These are phyloP conservation scores for Schizosaccharomyces lindneri DNA, from an alignment of 805 yeast species.

Conservation along the genomic window DNA sequence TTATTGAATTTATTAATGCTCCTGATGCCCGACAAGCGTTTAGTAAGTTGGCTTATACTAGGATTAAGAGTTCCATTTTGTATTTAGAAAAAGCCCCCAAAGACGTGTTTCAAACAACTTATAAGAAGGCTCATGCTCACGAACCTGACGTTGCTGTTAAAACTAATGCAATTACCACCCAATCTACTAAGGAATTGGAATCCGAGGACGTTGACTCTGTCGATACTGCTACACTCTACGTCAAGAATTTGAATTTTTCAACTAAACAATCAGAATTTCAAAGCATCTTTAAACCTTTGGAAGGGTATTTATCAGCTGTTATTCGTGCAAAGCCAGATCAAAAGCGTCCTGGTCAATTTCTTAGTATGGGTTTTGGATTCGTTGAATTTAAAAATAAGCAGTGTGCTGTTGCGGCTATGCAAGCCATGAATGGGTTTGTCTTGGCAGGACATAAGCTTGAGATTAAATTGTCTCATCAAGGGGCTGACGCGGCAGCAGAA, in stretches of 20 bases:
- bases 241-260: constrained; percentile 72
- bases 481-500: constrained; percentile 12
- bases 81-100: constrained; percentile 88
- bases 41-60: constrained; percentile 58
- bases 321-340: constrained; percentile 78
- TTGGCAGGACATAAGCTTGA: constrained; percentile 79
- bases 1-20: constrained; percentile 63
- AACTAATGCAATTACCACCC: constrained; percentile 4
- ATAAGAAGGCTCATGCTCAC: constrained; percentile 26
- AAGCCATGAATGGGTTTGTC: constrained; percentile 45
- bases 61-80: constrained; percentile 66
- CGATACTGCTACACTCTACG: constrained; percentile 62
- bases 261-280: constrained; percentile 38
- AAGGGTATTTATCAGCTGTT: constrained; percentile 61
- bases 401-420: constrained; percentile 54
- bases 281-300: constrained; percentile 37
- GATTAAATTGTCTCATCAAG: constrained; percentile 67
- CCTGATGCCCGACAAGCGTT: constrained; percentile 79
- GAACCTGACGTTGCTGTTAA: constrained; percentile 4
- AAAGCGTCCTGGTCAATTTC: constrained; percentile 33
- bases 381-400: constrained; percentile 64
- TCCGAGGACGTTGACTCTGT: constrained; percentile 15
- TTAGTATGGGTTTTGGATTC: constrained; percentile 95
- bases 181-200: constrained; percentile 11
- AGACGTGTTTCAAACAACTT: constrained; percentile 30